These are phyloP conservation scores for Maudiozyma serrabonitensis DNA, from an alignment of 805 yeast genomes.

Conservation along the genomic window DNA sequence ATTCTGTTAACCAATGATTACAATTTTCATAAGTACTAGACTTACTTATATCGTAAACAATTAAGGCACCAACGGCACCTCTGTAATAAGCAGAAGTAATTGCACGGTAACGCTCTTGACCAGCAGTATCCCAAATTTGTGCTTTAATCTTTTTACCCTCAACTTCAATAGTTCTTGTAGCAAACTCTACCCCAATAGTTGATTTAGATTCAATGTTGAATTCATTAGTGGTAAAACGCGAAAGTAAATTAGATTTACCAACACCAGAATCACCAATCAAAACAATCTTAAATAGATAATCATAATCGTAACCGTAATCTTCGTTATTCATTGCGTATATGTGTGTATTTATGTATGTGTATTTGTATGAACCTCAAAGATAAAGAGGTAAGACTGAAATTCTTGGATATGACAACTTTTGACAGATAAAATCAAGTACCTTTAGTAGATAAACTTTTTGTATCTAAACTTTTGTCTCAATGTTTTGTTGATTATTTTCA, in stretches of 20 bases:
- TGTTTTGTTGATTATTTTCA: no score
- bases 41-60: slow-evolving; percentile 91
- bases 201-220: slow-evolving; percentile 89
- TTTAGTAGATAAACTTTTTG: no score
- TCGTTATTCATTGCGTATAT: slow-evolving; percentile 32
- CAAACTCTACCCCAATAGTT: slow-evolving; percentile 97
- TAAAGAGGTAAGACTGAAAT: not conserved
- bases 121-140: slow-evolving; percentile 98
- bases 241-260: slow-evolving; percentile 87
- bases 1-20: slow-evolving; percentile 81
- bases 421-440: no score
- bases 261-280: slow-evolving; percentile 96
- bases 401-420: no score
- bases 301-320: slow-evolving; percentile 75
- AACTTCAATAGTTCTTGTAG: slow-evolving; percentile 85
- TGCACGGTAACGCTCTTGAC: slow-evolving; percentile 97
- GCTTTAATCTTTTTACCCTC: slow-evolving; percentile 80
- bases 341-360: not conserved
- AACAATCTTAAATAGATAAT: slow-evolving; percentile 85
- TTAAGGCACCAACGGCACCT: slow-evolving; percentile 96
- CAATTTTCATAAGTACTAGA: slow-evolving; percentile 79
- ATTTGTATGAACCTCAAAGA: no score
- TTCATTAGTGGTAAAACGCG: slow-evolving; percentile 92
- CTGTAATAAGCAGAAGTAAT: slow-evolving; percentile 95
- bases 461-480: no score